Base-by-base conservation (phyloP, 2,329 filamentous ascomycete species). In the Chaetomium olivaceum region DNA sequence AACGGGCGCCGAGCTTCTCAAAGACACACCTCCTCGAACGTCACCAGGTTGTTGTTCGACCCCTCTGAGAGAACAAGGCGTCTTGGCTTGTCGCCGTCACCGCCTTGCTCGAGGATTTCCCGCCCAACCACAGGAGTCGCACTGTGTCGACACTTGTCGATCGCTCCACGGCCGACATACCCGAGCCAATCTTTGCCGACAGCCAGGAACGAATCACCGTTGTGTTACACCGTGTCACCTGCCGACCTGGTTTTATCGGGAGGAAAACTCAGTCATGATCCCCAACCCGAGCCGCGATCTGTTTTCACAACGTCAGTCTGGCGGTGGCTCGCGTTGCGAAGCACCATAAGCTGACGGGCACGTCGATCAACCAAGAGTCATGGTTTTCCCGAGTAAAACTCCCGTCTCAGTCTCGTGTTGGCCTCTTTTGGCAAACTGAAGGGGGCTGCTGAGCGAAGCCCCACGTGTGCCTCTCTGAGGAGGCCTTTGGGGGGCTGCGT, bases 141-240 rank as follows among this genome's bases (percentile, higher is more conserved):
- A 66, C 64, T 66, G 64, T 65, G 55, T 11, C 57, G 31, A 48
- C 55, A 19, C 11, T n/a, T 56, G 63, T 61, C 54, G 55, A 64
- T 58, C 57, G 55, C 43, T 61, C 57, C 56, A 8, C 29, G 51
- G 55, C 61, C 62, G 61, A 62, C 57, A 51, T 61, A 51, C 27
- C 57, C 60, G 66, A 27, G 27, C 60, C 58, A 62, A 55, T 55
- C 51, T 62, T 55, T n/a, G 29, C 57, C 48, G 31, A 50, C 23
- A 33, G 46, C 29, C 33, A 52, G 14, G 39, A 59, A 50, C 58
- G 61, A 64, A 68, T 61, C 67, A 63, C 59, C 29, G 55, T 57
- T 39, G 54, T 21, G 64, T 67, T 29, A 46, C 62, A 59, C 67
- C 55, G 56, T 67, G 62, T 65, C 59, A 67, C 64, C 63, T 63